phyloP scores from a whole-genome alignment of 2,329 filamentous ascomycete species.

The Aspergillus costaricaensis region DNA sequence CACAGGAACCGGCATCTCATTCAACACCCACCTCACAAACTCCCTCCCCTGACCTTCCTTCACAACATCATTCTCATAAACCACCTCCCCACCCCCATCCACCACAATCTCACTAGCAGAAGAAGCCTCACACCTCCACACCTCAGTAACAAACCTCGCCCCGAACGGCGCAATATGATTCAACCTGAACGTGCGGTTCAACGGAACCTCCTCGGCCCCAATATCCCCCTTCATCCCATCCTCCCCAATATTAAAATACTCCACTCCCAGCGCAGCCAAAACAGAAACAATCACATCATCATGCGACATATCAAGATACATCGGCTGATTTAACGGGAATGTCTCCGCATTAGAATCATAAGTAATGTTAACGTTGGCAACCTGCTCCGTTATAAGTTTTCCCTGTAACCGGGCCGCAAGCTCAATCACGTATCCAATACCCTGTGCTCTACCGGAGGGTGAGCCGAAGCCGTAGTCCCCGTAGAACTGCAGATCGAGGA shows the following conservation, averaged over 20 bases:
- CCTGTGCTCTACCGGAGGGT: conserved; percentile 55
- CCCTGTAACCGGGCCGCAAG: conserved; percentile 52
- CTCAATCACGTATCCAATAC: conserved; percentile 56
- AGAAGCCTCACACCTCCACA: conserved; percentile 52
- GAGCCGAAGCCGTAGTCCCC: conserved; percentile 51
- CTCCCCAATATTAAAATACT: conserved; percentile 50
- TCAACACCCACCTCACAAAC: conserved; percentile 36
- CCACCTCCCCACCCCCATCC: conserved; percentile 28
- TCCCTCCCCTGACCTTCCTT: background rate
- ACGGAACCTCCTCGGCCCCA: conserved; percentile 35
- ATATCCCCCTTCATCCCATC: conserved; percentile 29
- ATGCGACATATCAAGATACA: conserved; percentile 58
- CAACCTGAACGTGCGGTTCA: conserved; percentile 52
- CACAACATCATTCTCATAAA: conserved; percentile 27
- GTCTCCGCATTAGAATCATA: conserved; percentile 48
- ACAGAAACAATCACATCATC: conserved; percentile 56
- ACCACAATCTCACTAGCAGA: conserved; percentile 37
- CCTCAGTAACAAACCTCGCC: conserved; percentile 57
- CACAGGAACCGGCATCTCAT: conserved; percentile 31
- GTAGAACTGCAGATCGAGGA: conserved; percentile 55
- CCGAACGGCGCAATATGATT: conserved; percentile 58
- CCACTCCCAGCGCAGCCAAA: conserved; percentile 55
- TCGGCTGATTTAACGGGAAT: conserved; percentile 52
- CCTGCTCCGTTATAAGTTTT: conserved; percentile 50
- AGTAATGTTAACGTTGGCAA: conserved; percentile 56